Evolutionary conservation across 2,329 filamentous ascomycete genomes (phyloP), one percentile per base, ranked within the genome.

Genomic region (Plenodomus tracheiphilus): DNA sequence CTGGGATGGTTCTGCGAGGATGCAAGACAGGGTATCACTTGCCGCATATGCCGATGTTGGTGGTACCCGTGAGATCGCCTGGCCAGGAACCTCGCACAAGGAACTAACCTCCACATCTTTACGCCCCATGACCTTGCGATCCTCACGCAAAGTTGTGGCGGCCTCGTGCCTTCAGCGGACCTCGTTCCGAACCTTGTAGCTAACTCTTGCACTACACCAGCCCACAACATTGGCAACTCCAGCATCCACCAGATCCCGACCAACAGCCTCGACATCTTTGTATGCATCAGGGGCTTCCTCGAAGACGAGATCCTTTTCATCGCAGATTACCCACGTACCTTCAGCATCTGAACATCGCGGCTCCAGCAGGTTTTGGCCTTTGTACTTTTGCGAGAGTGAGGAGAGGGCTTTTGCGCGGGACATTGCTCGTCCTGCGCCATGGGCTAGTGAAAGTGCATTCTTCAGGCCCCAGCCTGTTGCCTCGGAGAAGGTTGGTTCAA

Each of bases 211-310:
- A 44, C 60, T 48, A 51, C 64, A 71, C 64, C 65, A 69, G 1
- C 71, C 71, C 30, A 64, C 54, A 10, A 70, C 48, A 41, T 53
- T 54, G 10, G 65, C 69, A 40, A 65, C 66, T 13, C 67, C 72
- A 32, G 64, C 62, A 18, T 52, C 46, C 13, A 63, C 65, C 52
- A 75, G 48, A 56, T 74, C 72, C 34, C 64, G 63, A 6, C 62
- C 65, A 2, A 74, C 72, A 25, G 62, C 59, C 51, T 67, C 63
- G 10, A 75, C 67, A 43, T 74, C 64, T 46, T 73, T 73, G 46
- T 70, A 75, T 16, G 68, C 71, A 46, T 73, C 70, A 2, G 66
- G 64, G 11, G 69, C 68, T 52, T 75, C 71, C 53, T 75, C 70
- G 51, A 67, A 72, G 15, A 71, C 70, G 11, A 74, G 45, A 19